These are phyloP conservation scores for Agrostemma githago DNA, from an alignment of 148 eudicot species.

Conservation along the genomic window DNA sequence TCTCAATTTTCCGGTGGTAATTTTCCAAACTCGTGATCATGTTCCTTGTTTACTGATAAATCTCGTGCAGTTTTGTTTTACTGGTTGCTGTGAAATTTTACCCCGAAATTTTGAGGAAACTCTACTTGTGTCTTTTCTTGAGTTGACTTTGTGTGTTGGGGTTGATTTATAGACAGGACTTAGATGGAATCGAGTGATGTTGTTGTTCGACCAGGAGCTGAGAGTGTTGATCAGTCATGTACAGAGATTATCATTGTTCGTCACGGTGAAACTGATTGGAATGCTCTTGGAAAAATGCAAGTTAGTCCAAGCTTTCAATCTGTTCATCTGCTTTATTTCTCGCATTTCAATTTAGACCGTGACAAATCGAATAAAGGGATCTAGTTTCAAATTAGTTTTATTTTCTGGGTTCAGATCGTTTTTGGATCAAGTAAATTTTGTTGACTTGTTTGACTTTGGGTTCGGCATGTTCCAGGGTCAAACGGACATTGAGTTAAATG, in stretches of 20 bases:
- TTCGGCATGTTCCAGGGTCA: constrained; percentile 52
- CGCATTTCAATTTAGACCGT: neutral
- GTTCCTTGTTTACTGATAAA: neutral
- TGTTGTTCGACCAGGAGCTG: neutral
- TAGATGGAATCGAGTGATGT: constrained; percentile 1
- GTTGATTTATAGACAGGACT: neutral
- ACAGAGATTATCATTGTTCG: constrained; percentile 31
- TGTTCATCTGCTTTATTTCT: neutral
- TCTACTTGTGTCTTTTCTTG: neutral
- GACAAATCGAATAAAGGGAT: no score
- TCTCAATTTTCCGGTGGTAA: constrained; percentile 2
- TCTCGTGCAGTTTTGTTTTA: neutral
- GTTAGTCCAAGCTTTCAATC: constrained; percentile 20
- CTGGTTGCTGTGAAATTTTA: neutral
- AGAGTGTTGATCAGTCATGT: neutral
- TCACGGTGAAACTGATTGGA: constrained; percentile 63
- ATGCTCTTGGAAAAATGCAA: constrained; percentile 60
- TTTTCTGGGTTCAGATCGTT: neutral
- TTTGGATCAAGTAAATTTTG: neutral
- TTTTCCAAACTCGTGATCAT: neutral
- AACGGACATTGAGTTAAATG: constrained; percentile 66
- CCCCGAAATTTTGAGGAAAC: neutral
- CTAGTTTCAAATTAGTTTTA: no score
- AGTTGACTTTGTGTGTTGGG: neutral
- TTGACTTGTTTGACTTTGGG: neutral